phyloP scores from a whole-genome alignment of 2,329 filamentous ascomycete species.

The Ilyonectria destructans region DNA sequence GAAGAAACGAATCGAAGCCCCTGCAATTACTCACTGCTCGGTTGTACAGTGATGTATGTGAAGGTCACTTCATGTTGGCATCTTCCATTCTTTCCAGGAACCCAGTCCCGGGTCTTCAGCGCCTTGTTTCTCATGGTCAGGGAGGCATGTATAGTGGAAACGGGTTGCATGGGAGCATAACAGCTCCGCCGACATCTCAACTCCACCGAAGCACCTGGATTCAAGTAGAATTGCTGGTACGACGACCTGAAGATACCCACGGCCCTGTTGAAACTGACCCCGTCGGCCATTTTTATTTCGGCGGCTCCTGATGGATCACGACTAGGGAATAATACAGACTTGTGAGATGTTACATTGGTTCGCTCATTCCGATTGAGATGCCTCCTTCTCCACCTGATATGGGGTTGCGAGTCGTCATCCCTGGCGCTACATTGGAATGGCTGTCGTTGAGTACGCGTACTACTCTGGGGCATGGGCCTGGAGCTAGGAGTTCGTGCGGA shows the following conservation, averaged over 20 bases:
- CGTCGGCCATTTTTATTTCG: not conserved
- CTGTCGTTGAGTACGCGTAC: constrained; percentile 22
- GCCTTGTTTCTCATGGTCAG: not conserved
- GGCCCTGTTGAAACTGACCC: not conserved
- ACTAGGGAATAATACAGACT: not conserved
- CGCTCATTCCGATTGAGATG: constrained; percentile 12
- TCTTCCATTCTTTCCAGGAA: not conserved
- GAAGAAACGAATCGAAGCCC: not conserved
- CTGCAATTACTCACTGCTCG: not conserved
- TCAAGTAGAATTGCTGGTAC: not conserved
- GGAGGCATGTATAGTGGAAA: not conserved
- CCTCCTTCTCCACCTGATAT: constrained; percentile 20
- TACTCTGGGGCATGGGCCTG: constrained; percentile 4
- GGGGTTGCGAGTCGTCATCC: constrained; percentile 26
- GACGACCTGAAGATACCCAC: no score
- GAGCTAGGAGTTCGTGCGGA: not conserved
- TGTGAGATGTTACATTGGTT: not conserved
- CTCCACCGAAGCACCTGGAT: not conserved
- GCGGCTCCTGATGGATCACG: not conserved
- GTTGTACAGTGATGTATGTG: not conserved
- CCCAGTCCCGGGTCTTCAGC: not conserved
- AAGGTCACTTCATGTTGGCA: not conserved
- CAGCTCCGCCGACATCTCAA: not conserved
- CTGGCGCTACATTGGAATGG: constrained; percentile 11
- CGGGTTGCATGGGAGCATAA: not conserved